These are phyloP conservation scores for Cercophora samala DNA, from an alignment of 495 filamentous ascomycete genomes.

Conservation along the genomic window DNA sequence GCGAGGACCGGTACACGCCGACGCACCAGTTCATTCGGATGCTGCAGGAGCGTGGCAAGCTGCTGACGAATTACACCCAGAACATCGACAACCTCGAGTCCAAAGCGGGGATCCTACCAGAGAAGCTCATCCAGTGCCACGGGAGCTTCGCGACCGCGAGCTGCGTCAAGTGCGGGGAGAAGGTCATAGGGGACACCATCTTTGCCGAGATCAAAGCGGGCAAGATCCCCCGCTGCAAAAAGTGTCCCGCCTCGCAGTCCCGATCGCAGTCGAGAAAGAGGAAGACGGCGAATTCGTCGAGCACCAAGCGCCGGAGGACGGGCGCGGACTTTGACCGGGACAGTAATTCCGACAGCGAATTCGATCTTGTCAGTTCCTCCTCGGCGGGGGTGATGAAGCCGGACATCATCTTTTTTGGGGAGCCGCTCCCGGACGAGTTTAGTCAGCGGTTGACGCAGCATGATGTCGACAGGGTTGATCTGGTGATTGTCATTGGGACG, in stretches of 20 bases:
- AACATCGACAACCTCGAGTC: constrained; percentile 98
- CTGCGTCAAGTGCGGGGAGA: constrained; percentile 76
- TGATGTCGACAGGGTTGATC: constrained; percentile 74
- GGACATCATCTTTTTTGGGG: constrained; percentile 97
- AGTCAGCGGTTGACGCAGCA: constrained; percentile 72
- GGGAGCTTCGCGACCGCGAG: constrained; percentile 91
- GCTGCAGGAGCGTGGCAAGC: constrained; percentile 84
- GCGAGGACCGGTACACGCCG: constrained; percentile 67
- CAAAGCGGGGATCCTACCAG: constrained; percentile 73
- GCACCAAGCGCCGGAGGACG: constrained; percentile 55
- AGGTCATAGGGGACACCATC: constrained; percentile 72
- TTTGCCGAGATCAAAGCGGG: constrained; percentile 75
- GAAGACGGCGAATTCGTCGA: constrained; percentile 63
- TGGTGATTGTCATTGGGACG: constrained; percentile 97
- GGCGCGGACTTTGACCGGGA: constrained; percentile 43
- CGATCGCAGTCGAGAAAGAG: constrained; percentile 58
- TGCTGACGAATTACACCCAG: constrained; percentile 95
- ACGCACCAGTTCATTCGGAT: constrained; percentile 95
- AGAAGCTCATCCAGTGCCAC: constrained; percentile 94
- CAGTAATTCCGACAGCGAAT: constrained; percentile 62
- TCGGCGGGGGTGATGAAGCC: constrained; percentile 90
- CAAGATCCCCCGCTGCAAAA: constrained; percentile 61
- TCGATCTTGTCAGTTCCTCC: constrained; percentile 39
- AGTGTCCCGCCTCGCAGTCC: constrained; percentile 53
- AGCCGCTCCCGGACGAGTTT: constrained; percentile 80